A percentile compares a stretch with the other conserved stretches of the same genome.
phyloP scores from a whole-genome alignment of 2,329 filamentous ascomycete species.

The Fusarium miscanthi region DNA sequence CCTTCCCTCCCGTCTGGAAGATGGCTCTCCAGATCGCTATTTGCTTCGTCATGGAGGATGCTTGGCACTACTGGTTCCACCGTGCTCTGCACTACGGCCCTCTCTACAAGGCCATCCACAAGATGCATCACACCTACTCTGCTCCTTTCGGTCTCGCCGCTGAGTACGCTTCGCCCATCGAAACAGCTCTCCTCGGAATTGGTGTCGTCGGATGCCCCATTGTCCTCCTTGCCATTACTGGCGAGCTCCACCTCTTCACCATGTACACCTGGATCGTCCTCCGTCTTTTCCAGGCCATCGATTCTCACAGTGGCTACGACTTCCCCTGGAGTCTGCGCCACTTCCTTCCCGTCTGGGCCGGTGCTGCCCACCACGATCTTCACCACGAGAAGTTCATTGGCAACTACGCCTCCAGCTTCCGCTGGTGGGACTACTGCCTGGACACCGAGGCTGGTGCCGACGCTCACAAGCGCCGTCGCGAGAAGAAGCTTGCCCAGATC shows the following conservation, averaged over 20 bases:
- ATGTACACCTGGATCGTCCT: conserved; percentile 98
- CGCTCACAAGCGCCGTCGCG: conserved; percentile 84
- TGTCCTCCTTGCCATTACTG: conserved; percentile 83
- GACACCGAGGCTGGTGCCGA: conserved; percentile 94
- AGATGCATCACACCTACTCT: conserved; percentile 99
- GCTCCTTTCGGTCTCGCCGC: conserved; percentile 96
- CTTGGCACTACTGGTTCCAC: conserved; percentile 99
- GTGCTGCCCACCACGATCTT: conserved; percentile 93
- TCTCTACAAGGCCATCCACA: conserved; percentile 96
- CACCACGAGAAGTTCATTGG: conserved; percentile 99
- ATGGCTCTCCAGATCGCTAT: conserved; percentile 92
- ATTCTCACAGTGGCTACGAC: conserved; percentile 97
- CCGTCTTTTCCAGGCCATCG: conserved; percentile 96
- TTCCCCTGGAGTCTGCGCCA: conserved; percentile 98
- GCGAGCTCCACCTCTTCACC: conserved; percentile 91
- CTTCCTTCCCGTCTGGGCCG: conserved; percentile 97
- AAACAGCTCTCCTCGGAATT: conserved; percentile 93
- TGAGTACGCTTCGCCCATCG: conserved; percentile 97
- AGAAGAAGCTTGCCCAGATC: conserved; percentile 76
- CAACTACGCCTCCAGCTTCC: conserved; percentile 97
- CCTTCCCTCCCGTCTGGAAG: conserved; percentile 85
- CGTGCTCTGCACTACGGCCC: conserved; percentile 93
- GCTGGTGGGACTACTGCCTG: conserved; percentile 97
- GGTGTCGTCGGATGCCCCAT: conserved; percentile 87
- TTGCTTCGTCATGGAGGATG: conserved; percentile 95